Evolutionary conservation across 306 rosid species (phyloP).

Genomic region (Hippophae rhamnoides): DNA sequence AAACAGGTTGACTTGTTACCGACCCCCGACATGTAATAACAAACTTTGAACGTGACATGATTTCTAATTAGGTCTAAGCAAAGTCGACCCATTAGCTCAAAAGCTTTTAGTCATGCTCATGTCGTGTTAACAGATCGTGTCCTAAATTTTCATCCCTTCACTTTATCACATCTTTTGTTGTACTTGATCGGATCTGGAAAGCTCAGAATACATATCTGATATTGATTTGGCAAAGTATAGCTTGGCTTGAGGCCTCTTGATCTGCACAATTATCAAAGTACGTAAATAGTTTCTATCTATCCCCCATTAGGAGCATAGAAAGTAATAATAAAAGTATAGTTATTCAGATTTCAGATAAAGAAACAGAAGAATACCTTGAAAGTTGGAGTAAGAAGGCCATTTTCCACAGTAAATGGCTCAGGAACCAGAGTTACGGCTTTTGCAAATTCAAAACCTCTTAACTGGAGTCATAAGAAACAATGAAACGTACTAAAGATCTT

Average conservation of each 20-base stretch:
- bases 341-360: neutral
- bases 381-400: conserved; percentile 80
- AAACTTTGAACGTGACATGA: no score
- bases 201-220: conserved; percentile 67
- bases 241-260: conserved; percentile 84
- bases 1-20: no score
- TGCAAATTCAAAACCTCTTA: conserved; percentile 88
- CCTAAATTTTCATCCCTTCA: conserved; percentile 5
- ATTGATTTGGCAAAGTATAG: conserved; percentile 52
- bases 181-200: conserved; percentile 38
- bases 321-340: neutral
- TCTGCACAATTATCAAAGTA: conserved; percentile 28
- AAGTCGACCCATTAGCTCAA: no score
- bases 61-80: no score
- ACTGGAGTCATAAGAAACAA: conserved; percentile 30
- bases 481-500: neutral
- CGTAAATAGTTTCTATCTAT: neutral
- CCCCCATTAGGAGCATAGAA: neutral
- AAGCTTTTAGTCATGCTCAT: neutral
- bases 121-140: neutral
- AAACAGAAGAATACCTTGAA: conserved; percentile 45
- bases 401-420: conserved; percentile 66
- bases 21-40: no score
- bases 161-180: conserved; percentile 12
- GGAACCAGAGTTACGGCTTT: conserved; percentile 62